These are phyloP conservation scores for Gossypium schwendimanii DNA, from an alignment of 441 rosid species.

Conservation along the genomic window DNA sequence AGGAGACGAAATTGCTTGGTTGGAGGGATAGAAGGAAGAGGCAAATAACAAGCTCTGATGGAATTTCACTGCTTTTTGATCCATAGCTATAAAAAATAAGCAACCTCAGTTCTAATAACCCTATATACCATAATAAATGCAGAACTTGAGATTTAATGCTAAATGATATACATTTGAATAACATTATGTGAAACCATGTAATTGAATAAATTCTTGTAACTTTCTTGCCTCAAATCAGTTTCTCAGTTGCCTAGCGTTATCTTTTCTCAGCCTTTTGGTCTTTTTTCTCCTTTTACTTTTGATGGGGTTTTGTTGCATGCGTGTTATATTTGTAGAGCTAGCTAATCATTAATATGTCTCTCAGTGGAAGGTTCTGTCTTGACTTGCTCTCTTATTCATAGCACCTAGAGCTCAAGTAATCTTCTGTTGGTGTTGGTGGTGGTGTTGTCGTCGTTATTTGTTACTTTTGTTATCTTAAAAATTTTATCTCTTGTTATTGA, in stretches of 20 bases:
- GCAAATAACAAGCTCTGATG: not conserved
- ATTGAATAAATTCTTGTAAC: not conserved
- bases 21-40: not conserved
- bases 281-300: not conserved
- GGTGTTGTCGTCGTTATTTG: not conserved
- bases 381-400: not conserved
- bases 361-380: not conserved
- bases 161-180: not conserved
- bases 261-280: not conserved
- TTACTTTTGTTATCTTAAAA: not conserved
- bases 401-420: not conserved
- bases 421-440: not conserved
- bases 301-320: not conserved
- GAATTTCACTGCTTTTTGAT: not conserved
- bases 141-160: not conserved
- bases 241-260: not conserved
- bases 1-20: not conserved
- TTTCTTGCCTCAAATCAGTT: not conserved
- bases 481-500: constrained; percentile 3
- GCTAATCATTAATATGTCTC: not conserved
- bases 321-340: not conserved
- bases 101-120: not conserved
- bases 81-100: not conserved
- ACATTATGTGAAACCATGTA: not conserved
- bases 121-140: not conserved